Percentiles rank a stretch among this genome's conserved stretches.
Evolutionary conservation across 768 basidiomycete species (phyloP).

Genomic region (Collybia mongolica): DNA sequence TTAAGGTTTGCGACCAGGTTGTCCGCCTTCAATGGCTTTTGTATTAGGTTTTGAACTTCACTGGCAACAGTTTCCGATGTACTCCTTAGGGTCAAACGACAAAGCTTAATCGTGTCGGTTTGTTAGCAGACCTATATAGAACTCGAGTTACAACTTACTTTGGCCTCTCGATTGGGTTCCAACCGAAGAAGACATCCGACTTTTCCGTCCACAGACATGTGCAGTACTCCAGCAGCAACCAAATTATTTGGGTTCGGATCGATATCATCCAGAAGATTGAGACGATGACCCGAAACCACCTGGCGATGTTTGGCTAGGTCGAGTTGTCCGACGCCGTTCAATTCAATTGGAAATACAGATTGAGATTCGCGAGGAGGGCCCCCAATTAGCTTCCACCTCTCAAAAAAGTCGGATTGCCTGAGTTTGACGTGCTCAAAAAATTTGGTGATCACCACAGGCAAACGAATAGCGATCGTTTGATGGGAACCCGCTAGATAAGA

Average conservation of each 20-base stretch:
- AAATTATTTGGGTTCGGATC: conserved; percentile 95
- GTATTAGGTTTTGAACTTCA: conserved; percentile 61
- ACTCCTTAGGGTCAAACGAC: conserved; percentile 90
- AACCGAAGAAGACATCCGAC: conserved; percentile 91
- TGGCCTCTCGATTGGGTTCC: conserved; percentile 95
- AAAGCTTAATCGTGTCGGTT: conserved; percentile 56
- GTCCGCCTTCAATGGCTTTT: conserved; percentile 39
- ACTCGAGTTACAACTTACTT: conserved; percentile 47
- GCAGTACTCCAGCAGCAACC: conserved; percentile 94
- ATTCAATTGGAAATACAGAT: conserved; percentile 74
- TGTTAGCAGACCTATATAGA: neutral
- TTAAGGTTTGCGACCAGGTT: no score
- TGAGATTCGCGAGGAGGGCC: conserved; percentile 94
- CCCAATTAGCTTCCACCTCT: conserved; percentile 97
- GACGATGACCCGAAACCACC: conserved; percentile 73
- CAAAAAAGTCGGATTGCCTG: conserved; percentile 86
- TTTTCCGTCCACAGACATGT: conserved; percentile 89
- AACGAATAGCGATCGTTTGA: conserved; percentile 77
- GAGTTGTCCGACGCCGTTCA: conserved; percentile 67
- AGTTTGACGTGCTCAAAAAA: conserved; percentile 94
- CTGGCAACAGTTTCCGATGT: conserved; percentile 88
- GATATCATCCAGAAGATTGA: conserved; percentile 78
- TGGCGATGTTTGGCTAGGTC: conserved; percentile 73
- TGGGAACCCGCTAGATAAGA: conserved; percentile 94
- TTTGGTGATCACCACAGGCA: conserved; percentile 87